A percentile compares a stretch with the other conserved stretches of the same genome.
Evolutionary conservation across 2,329 filamentous ascomycete species (phyloP).

Genomic region (Diaporthe destruens): DNA sequence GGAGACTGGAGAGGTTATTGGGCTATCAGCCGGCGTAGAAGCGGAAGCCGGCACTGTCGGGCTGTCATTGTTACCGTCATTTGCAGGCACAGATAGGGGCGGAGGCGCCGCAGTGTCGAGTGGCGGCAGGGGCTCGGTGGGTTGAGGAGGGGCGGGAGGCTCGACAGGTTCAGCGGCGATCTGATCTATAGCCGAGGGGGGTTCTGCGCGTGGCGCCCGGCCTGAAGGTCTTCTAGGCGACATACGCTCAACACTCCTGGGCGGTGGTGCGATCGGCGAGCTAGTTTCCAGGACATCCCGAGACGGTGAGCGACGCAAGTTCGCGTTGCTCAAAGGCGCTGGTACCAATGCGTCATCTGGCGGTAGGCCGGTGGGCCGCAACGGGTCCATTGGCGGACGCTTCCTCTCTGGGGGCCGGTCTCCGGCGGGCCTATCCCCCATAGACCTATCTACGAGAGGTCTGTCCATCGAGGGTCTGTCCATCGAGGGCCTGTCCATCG

Average conservation of each 20-base stretch:
- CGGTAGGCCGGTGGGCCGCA: slow-evolving; percentile 60
- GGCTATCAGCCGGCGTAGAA: slow-evolving; percentile 44
- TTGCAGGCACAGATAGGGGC: slow-evolving; percentile 34
- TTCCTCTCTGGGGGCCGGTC: slow-evolving; percentile 72
- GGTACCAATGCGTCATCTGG: slow-evolving; percentile 68
- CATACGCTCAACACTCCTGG: slow-evolving; percentile 64
- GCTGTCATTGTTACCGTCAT: slow-evolving; percentile 32
- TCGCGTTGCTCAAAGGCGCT: slow-evolving; percentile 68
- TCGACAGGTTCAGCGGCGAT: slow-evolving; percentile 46
- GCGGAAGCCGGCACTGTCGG: slow-evolving; percentile 43
- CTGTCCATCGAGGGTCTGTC: slow-evolving; percentile 68
- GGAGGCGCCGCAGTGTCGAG: slow-evolving; percentile 36
- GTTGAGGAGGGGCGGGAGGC: slow-evolving; percentile 42
- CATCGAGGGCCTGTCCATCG: slow-evolving; percentile 60
- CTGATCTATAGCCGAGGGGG: slow-evolving; percentile 50
- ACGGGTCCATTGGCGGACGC: slow-evolving; percentile 74
- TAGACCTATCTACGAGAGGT: too few species aligned
- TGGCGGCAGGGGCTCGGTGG: slow-evolving; percentile 28
- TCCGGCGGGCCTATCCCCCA: slow-evolving; percentile 49
- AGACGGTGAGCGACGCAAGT: slow-evolving; percentile 51
- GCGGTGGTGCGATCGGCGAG: slow-evolving; percentile 53
- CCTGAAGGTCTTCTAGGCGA: slow-evolving; percentile 60
- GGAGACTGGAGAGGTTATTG: slow-evolving; percentile 48
- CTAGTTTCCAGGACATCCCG: slow-evolving; percentile 35
- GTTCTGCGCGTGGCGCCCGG: slow-evolving; percentile 49